Conservation (phyloP, 2,329 filamentous ascomycete genomes). For the Colletotrichum incanum region DNA sequence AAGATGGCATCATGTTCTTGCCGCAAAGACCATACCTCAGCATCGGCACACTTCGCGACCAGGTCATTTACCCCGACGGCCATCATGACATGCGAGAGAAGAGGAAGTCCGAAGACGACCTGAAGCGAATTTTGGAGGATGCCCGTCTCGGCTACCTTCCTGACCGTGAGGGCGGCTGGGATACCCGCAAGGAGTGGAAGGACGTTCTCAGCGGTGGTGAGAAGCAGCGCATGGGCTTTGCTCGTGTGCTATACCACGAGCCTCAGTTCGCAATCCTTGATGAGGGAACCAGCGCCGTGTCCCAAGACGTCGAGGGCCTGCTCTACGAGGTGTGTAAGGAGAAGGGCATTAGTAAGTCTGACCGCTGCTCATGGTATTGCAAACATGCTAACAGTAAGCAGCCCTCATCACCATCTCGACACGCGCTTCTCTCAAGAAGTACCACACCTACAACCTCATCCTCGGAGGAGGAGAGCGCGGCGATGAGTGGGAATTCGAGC, state of each 20-base stretch:
- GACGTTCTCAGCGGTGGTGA: slow-evolving; percentile 97
- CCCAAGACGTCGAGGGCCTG: slow-evolving; percentile 92
- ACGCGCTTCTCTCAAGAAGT: slow-evolving; percentile 93
- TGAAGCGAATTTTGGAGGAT: slow-evolving; percentile 84
- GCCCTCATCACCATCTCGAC: slow-evolving; percentile 96
- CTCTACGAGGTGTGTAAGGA: slow-evolving; percentile 95
- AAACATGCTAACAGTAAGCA: slow-evolving; percentile 53
- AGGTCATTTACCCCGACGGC: slow-evolving; percentile 97
- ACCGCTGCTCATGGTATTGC: neutral
- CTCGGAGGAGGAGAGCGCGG: slow-evolving; percentile 85
- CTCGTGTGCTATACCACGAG: slow-evolving; percentile 93
- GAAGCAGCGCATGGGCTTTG: slow-evolving; percentile 96
- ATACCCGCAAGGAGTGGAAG: slow-evolving; percentile 98
- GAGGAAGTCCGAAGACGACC: slow-evolving; percentile 82
- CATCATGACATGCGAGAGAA: slow-evolving; percentile 93
- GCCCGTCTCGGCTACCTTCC: slow-evolving; percentile 91
- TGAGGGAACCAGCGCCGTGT: slow-evolving; percentile 95
- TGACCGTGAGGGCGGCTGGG: slow-evolving; percentile 94
- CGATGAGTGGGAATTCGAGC: slow-evolving; percentile 93
- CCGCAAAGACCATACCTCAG: slow-evolving; percentile 94
- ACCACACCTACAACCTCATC: slow-evolving; percentile 92
- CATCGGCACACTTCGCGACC: slow-evolving; percentile 92
- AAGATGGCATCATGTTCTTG: slow-evolving; percentile 98
- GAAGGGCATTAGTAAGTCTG: slow-evolving; percentile 86
- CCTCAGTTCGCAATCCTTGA: slow-evolving; percentile 95